A percentile compares a stretch with the other conserved stretches of the same genome.
phyloP scores from a whole-genome alignment of 805 yeast species.

The Suhomyces sp. region DNA sequence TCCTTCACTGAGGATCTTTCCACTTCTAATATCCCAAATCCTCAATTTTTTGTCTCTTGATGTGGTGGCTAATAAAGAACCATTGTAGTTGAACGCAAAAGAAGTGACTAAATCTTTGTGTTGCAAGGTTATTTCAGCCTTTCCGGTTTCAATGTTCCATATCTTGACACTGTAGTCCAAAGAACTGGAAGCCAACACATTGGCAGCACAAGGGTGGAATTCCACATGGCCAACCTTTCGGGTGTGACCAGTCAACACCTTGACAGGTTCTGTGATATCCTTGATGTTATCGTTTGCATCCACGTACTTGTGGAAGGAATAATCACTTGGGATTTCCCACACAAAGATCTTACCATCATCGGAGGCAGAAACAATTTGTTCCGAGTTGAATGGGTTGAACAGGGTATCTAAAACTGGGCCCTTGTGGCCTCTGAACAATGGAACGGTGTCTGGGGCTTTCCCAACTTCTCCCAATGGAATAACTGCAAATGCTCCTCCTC shows the following conservation, averaged over 20 bases:
- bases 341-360: slow-evolving; percentile 59
- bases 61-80: slow-evolving; percentile 81
- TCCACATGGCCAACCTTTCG: slow-evolving; percentile 91
- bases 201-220: slow-evolving; percentile 85
- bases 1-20: slow-evolving; percentile 76
- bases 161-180: slow-evolving; percentile 87
- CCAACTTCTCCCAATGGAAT: slow-evolving; percentile 86
- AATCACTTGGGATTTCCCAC: slow-evolving; percentile 86
- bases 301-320: slow-evolving; percentile 61
- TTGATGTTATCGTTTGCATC: slow-evolving; percentile 55
- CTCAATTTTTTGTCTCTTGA: slow-evolving; percentile 88
- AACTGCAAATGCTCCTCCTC: slow-evolving; percentile 97
- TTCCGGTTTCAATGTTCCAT: slow-evolving; percentile 83
- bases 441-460: slow-evolving; percentile 89
- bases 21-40: slow-evolving; percentile 85
- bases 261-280: slow-evolving; percentile 67
- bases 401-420: slow-evolving; percentile 95
- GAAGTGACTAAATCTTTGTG: slow-evolving; percentile 94
- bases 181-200: slow-evolving; percentile 86
- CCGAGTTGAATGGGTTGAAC: slow-evolving; percentile 86
- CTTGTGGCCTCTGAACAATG: slow-evolving; percentile 92
- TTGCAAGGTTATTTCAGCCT: slow-evolving; percentile 66
- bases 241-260: slow-evolving; percentile 77
- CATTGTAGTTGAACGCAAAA: slow-evolving; percentile 87
- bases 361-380: slow-evolving; percentile 37